Percentiles rank a stretch among this genome's conserved stretches.
phyloP scores from a whole-genome alignment of 768 basidiomycete species.

The Pisolithus tinctorius region DNA sequence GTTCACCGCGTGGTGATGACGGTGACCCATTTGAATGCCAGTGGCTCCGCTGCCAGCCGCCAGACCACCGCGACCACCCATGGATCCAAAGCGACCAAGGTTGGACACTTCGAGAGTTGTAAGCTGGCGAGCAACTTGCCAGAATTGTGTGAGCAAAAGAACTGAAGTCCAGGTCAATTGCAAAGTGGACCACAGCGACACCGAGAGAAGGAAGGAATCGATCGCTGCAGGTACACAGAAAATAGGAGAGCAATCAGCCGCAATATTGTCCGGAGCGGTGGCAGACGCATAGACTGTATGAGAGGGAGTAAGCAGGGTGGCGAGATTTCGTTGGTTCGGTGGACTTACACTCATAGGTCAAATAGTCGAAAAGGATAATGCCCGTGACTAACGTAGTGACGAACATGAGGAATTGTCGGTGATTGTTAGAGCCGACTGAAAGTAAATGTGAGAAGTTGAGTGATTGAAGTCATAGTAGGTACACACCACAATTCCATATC shows the following conservation, averaged over 20 bases:
- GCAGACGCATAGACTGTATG: conserved; percentile 49
- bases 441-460: conserved; percentile 4
- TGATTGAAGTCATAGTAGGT: neutral
- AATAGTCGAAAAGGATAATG: conserved; percentile 74
- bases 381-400: conserved; percentile 80
- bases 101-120: conserved; percentile 96
- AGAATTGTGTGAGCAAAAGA: conserved; percentile 78
- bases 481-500: conserved; percentile 96
- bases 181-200: conserved; percentile 80
- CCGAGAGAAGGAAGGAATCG: conserved; percentile 81
- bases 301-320: neutral
- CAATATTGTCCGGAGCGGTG: conserved; percentile 6
- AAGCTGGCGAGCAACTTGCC: conserved; percentile 92
- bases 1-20: conserved; percentile 38
- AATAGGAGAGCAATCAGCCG: conserved; percentile 17
- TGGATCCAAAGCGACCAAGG: conserved; percentile 90
- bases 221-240: conserved; percentile 66
- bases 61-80: conserved; percentile 84
- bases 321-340: neutral
- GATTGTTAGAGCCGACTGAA: conserved; percentile 85
- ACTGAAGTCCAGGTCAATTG: conserved; percentile 94
- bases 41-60: conserved; percentile 30
- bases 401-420: conserved; percentile 94
- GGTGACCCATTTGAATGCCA: conserved; percentile 70
- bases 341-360: conserved; percentile 73